Percentiles rank a stretch among this genome's conserved stretches.
These are phyloP conservation scores for Gomphus bonarii DNA, from an alignment of 1,284 basidiomycete genomes.

Conservation along the genomic window DNA sequence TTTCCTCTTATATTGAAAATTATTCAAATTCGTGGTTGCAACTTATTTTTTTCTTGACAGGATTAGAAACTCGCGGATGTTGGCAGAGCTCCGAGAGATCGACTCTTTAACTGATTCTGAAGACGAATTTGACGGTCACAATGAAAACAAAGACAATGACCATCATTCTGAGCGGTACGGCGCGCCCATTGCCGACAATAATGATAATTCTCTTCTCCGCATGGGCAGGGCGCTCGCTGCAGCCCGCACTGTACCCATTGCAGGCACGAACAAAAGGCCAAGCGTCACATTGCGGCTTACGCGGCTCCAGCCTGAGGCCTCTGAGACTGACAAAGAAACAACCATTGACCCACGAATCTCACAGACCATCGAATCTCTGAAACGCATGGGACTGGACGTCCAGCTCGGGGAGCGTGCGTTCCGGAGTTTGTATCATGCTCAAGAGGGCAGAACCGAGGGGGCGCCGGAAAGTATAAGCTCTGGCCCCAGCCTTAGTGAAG, in stretches of 20 bases:
- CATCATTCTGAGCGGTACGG: conserved; percentile 15
- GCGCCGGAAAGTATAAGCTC: no score
- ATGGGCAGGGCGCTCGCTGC: conserved; percentile 52
- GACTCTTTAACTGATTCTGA: conserved; percentile 57
- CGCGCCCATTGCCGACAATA: conserved; percentile 34
- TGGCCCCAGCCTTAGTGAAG: not conserved
- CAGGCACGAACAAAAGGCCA: conserved; percentile 22
- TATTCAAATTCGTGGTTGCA: not conserved
- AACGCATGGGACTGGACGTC: conserved; percentile 54
- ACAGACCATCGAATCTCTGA: conserved; percentile 44
- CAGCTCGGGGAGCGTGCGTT: conserved; percentile 46
- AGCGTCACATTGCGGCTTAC: conserved; percentile 57
- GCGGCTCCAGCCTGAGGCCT: conserved; percentile 40
- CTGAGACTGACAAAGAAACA: conserved; percentile 22
- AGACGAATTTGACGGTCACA: conserved; percentile 28
- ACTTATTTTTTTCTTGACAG: conserved; percentile 27
- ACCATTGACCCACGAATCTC: conserved; percentile 42
- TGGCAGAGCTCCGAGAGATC: conserved; percentile 70
- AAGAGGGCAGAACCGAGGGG: no score
- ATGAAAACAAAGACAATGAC: no score
- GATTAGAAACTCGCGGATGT: conserved; percentile 62
- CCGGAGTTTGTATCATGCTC: not conserved
- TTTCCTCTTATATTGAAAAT: not conserved
- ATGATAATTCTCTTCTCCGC: conserved; percentile 62
- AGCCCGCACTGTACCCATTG: conserved; percentile 31